Conservation (phyloP, 2,329 filamentous ascomycete genomes). For the Colletotrichum musae region DNA sequence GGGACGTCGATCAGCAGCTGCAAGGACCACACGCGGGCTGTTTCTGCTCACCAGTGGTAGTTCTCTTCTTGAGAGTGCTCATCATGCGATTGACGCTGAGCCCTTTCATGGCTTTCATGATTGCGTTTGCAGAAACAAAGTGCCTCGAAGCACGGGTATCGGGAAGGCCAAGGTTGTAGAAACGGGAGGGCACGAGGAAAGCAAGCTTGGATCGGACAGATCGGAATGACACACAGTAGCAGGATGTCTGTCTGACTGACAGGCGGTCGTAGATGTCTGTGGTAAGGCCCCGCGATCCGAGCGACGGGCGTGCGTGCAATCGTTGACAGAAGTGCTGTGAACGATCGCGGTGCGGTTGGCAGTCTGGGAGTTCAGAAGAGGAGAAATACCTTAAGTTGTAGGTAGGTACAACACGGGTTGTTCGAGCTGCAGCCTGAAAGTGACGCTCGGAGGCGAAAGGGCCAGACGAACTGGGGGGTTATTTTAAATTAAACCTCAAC, state of each 20-base stretch:
- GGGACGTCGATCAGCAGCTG: conserved; percentile 35
- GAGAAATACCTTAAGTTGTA: conserved; percentile 18
- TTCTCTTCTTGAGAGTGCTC: conserved; percentile 67
- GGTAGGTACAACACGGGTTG: conserved; percentile 22
- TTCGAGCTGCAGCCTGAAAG: conserved; percentile 39
- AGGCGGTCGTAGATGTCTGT: conserved; percentile 7
- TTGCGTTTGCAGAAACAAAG: conserved; percentile 17
- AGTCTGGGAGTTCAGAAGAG: conserved; percentile 12
- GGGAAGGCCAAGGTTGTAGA: not conserved
- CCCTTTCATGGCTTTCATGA: conserved; percentile 65
- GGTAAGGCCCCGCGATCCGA: not conserved
- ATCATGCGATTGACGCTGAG: conserved; percentile 71
- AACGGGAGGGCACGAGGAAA: not conserved
- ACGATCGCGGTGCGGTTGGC: not conserved
- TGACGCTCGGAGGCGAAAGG: conserved; percentile 39
- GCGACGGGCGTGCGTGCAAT: not conserved
- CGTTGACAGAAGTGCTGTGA: no score
- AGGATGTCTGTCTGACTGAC: conserved; percentile 1
- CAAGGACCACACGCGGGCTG: not conserved
- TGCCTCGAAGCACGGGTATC: not conserved
- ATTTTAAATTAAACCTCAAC: conserved; percentile 39
- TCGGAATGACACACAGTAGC: conserved; percentile 17
- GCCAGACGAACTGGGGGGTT: conserved; percentile 39
- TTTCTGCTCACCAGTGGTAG: conserved; percentile 43
- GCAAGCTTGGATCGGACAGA: no score